phyloP scores from a whole-genome alignment of 2,329 filamentous ascomycete genomes.

The Cladosporium halotolerans region DNA sequence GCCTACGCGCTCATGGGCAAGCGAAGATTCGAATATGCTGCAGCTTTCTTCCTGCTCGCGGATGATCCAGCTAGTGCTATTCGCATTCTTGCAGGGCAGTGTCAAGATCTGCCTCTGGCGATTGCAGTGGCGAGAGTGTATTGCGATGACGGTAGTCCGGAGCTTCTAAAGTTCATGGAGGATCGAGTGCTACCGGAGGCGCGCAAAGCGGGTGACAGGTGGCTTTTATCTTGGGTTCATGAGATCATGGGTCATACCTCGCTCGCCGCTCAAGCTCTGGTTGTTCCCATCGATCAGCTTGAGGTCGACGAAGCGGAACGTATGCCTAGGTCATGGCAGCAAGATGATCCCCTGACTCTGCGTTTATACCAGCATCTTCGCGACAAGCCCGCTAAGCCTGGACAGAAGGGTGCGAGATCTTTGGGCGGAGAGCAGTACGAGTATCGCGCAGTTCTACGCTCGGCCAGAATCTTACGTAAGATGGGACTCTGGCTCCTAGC shows the following conservation, averaged over 20 bases:
- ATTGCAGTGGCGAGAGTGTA: constrained; percentile 84
- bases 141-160: constrained; percentile 72
- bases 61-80: constrained; percentile 80
- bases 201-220: constrained; percentile 75
- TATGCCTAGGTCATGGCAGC: constrained; percentile 45
- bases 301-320: constrained; percentile 32
- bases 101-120: constrained; percentile 83
- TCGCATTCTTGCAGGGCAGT: constrained; percentile 76
- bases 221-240: constrained; percentile 93
- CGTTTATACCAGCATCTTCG: constrained; percentile 81
- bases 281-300: constrained; percentile 62
- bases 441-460: constrained; percentile 63
- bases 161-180: constrained; percentile 67
- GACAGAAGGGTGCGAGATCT: constrained; percentile 50
- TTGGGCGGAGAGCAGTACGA: constrained; percentile 17
- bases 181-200: constrained; percentile 75
- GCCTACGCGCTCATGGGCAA: constrained; percentile 92
- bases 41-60: constrained; percentile 89
- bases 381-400: constrained; percentile 54
- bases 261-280: constrained; percentile 75
- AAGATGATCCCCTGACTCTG: constrained; percentile 84
- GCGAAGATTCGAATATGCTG: constrained; percentile 86
- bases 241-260: constrained; percentile 80
- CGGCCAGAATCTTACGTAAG: constrained; percentile 53
- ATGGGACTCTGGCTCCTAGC: constrained; percentile 77